phyloP scores from a whole-genome alignment of 495 filamentous ascomycete species.

The Aspergillus taichungensis region DNA sequence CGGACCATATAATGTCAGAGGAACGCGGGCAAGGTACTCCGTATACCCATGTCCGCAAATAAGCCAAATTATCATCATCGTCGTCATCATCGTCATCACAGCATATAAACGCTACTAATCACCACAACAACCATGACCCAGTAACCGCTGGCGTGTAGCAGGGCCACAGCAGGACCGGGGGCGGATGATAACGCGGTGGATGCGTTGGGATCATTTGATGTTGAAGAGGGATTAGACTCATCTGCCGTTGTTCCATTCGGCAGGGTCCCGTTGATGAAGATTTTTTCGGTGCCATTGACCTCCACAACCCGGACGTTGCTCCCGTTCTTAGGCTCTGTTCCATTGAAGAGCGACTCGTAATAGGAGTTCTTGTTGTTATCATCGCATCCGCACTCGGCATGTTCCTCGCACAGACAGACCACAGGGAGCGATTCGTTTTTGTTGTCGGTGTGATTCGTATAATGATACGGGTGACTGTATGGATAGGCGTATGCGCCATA shows the following conservation, averaged over 20 bases:
- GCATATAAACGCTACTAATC: conserved; percentile 15
- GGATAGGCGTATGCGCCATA: conserved; percentile 47
- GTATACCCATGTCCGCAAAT: too few relatives aligned
- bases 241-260: conserved; percentile 66
- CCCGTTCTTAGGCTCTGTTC: conserved; percentile 59
- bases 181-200: conserved; percentile 17
- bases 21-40: too few relatives aligned
- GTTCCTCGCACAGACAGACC: conserved; percentile 62
- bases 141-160: conserved; percentile 47
- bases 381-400: conserved; percentile 74
- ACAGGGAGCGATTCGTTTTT: conserved; percentile 66
- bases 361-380: conserved; percentile 54
- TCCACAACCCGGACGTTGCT: conserved; percentile 50
- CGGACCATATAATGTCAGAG: too few relatives aligned
- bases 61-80: background rate
- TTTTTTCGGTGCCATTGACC: conserved; percentile 65
- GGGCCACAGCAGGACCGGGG: conserved; percentile 17
- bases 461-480: conserved; percentile 58
- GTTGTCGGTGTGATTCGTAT: conserved; percentile 31
- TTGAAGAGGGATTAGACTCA: too few relatives aligned
- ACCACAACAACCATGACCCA: conserved; percentile 53
- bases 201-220: conserved; percentile 38
- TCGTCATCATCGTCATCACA: background rate
- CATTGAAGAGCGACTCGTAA: conserved; percentile 50
- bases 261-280: conserved; percentile 79